These are phyloP conservation scores for Clitopilus passeckerianus DNA, from an alignment of 768 basidiomycete species.

Conservation along the genomic window DNA sequence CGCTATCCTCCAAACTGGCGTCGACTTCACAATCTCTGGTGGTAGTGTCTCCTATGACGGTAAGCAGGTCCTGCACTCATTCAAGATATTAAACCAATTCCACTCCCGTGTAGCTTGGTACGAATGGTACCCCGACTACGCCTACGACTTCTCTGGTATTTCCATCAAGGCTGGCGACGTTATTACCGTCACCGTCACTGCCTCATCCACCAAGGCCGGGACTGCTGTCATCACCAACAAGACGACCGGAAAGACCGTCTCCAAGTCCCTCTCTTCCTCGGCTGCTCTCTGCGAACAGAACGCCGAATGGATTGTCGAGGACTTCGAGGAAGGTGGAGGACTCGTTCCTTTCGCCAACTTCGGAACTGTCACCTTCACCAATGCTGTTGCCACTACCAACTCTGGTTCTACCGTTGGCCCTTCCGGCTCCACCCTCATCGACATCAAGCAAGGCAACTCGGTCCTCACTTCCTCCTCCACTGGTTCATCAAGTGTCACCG, in stretches of 20 bases:
- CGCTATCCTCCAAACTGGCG: slow-evolving; percentile 27
- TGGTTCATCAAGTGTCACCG: slow-evolving; percentile 15
- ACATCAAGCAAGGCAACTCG: slow-evolving; percentile 26
- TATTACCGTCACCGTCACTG: slow-evolving; percentile 23
- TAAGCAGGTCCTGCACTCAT: not conserved
- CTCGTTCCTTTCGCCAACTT: slow-evolving; percentile 34
- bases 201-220: slow-evolving; percentile 17
- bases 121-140: slow-evolving; percentile 27
- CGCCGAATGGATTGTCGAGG: slow-evolving; percentile 34
- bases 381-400: slow-evolving; percentile 20
- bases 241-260: slow-evolving; percentile 12
- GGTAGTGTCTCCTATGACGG: slow-evolving; percentile 2
- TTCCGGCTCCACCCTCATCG: slow-evolving; percentile 24
- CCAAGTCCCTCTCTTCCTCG: slow-evolving; percentile 22
- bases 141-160: slow-evolving; percentile 25
- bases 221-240: slow-evolving; percentile 21
- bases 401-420: slow-evolving; percentile 18
- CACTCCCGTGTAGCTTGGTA: slow-evolving; percentile 17
- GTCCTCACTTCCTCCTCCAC: slow-evolving; percentile 23
- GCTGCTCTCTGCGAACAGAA: slow-evolving; percentile 25
- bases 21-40: slow-evolving; percentile 3
- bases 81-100: not conserved
- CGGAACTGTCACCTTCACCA: slow-evolving; percentile 30
- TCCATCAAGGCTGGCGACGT: slow-evolving; percentile 20
- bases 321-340: slow-evolving; percentile 17